phyloP scores from a whole-genome alignment of 1,284 basidiomycete genomes.

The Trichosporon asahii region DNA sequence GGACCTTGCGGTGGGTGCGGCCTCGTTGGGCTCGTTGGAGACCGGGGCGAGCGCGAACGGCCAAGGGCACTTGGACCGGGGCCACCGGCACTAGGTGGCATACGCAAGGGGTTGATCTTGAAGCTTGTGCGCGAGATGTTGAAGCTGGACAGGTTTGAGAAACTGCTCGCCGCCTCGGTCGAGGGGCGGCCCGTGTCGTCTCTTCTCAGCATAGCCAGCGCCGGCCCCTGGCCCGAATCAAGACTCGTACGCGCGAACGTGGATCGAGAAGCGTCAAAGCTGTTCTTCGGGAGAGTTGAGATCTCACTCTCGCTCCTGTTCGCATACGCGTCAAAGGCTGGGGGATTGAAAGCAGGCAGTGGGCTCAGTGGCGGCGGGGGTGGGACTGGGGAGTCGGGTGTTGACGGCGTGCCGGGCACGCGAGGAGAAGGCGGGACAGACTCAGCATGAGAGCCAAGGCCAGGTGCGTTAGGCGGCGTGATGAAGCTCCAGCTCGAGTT shows the following conservation, averaged over 20 bases:
- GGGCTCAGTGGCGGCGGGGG: neutral
- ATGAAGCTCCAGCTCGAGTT: conserved; percentile 9
- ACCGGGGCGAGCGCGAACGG: neutral
- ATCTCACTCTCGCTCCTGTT: conserved; percentile 6
- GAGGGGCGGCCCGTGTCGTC: neutral
- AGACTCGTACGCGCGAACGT: neutral
- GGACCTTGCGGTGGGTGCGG: neutral
- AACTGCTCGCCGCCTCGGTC: neutral
- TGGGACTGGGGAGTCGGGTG: neutral
- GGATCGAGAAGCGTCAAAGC: neutral
- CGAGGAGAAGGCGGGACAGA: neutral
- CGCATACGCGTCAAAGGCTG: neutral
- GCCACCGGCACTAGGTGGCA: neutral
- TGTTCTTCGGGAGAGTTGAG: neutral
- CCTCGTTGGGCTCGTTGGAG: neutral
- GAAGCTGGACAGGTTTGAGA: neutral
- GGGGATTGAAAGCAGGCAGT: neutral
- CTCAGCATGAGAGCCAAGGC: neutral
- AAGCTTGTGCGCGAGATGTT: neutral
- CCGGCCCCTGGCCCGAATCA: neutral
- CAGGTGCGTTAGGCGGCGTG: neutral
- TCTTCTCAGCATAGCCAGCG: neutral
- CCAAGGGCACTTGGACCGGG: neutral
- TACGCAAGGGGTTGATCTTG: neutral
- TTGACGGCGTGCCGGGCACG: neutral